Conservation (phyloP, 2,329 filamentous ascomycete species). For the Fusarium mundagurra region DNA sequence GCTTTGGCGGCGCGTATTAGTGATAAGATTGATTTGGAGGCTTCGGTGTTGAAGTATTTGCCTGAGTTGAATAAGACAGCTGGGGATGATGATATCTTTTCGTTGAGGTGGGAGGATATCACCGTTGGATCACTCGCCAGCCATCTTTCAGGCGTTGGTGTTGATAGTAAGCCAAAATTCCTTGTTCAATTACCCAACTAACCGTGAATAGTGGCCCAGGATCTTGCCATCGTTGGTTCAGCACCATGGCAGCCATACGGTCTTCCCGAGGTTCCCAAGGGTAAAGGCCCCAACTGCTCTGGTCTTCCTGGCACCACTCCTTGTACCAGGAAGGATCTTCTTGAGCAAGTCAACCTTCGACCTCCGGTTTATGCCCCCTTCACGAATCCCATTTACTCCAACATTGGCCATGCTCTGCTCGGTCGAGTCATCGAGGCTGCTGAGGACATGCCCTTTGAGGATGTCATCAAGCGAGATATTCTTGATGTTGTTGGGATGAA, state of each 20-base stretch:
- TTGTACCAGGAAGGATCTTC: constrained; percentile 45
- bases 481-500: constrained; percentile 55
- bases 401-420: constrained; percentile 57
- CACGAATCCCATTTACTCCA: constrained; percentile 59
- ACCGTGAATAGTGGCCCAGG: constrained; percentile 44
- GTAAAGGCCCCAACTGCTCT: constrained; percentile 46
- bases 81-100: constrained; percentile 44
- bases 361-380: constrained; percentile 55
- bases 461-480: constrained; percentile 53
- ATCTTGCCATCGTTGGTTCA: constrained; percentile 44
- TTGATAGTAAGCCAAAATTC: constrained; percentile 44
- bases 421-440: constrained; percentile 57
- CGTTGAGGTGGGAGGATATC: constrained; percentile 58
- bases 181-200: accelerated
- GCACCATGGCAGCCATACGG: constrained; percentile 45
- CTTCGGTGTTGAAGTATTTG: constrained; percentile 57
- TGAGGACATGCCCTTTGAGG: constrained; percentile 51
- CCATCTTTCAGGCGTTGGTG: constrained; percentile 56
- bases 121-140: constrained; percentile 57
- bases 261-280: constrained; percentile 45
- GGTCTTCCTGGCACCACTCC: constrained; percentile 48
- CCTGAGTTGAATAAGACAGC: constrained; percentile 48
- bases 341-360: constrained; percentile 41
- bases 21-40: constrained; percentile 48
- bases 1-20: constrained; percentile 46